phyloP scores from a whole-genome alignment of 495 filamentous ascomycete species.

The Elasticomyces elasticus region DNA sequence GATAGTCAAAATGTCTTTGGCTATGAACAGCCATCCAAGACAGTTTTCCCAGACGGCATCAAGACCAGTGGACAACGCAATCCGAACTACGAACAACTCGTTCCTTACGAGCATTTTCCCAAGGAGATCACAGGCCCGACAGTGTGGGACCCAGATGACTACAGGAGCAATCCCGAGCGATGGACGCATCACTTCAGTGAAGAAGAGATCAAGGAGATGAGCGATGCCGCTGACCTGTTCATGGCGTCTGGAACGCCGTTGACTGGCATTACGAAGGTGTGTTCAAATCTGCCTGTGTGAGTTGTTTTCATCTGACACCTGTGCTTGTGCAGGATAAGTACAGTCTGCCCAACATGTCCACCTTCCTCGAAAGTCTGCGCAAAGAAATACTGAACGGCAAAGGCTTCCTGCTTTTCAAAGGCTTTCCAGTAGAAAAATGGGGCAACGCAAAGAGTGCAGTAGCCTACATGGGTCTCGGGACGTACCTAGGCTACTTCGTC shows the following conservation, averaged over 20 bases:
- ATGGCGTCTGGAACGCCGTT: slow-evolving; percentile 50
- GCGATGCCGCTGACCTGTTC: slow-evolving; percentile 57
- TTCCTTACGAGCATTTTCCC: slow-evolving; percentile 63
- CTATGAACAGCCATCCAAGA: slow-evolving; percentile 17
- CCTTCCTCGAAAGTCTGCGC: slow-evolving; percentile 47
- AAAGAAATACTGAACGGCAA: slow-evolving; percentile 70
- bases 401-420: slow-evolving; percentile 79
- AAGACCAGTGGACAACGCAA: slow-evolving; percentile 71
- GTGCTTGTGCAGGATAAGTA: slow-evolving; percentile 43
- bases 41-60: slow-evolving; percentile 33
- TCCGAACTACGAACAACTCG: slow-evolving; percentile 56
- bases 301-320: neutral
- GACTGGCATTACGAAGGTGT: slow-evolving; percentile 61
- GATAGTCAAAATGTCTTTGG: slow-evolving; percentile 5
- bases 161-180: slow-evolving; percentile 53
- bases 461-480: slow-evolving; percentile 82
- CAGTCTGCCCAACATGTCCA: slow-evolving; percentile 51
- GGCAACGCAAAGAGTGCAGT: slow-evolving; percentile 66
- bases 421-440: slow-evolving; percentile 67
- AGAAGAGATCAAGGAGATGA: slow-evolving; percentile 60
- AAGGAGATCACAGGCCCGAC: slow-evolving; percentile 63
- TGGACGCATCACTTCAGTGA: slow-evolving; percentile 65
- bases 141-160: slow-evolving; percentile 69
- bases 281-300: neutral
- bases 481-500: slow-evolving; percentile 75